Percentiles rank a stretch among this genome's conserved stretches.
phyloP scores from a whole-genome alignment of 345 rosid species.

The Sapria himalayana region DNA sequence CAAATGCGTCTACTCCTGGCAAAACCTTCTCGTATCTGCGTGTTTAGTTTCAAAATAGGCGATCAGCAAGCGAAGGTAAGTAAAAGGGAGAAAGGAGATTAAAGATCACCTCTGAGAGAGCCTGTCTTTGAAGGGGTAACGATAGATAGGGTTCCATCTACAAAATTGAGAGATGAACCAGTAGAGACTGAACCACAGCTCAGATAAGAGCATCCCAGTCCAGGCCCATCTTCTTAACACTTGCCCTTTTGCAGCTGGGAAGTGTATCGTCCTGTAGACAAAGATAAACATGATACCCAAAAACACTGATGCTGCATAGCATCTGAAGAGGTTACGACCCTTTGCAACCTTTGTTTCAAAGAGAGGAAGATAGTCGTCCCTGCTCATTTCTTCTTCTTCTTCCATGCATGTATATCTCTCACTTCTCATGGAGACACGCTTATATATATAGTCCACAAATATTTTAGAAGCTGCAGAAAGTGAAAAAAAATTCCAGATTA shows the following conservation, averaged over 20 bases:
- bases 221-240: constrained; percentile 14
- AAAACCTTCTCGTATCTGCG: constrained; percentile 17
- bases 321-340: constrained; percentile 10
- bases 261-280: constrained; percentile 13
- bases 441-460: no score
- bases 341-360: constrained; percentile 18
- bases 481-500: not conserved
- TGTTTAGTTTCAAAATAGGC: no score
- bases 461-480: no score
- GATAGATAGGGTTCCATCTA: constrained; percentile 21
- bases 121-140: constrained; percentile 15
- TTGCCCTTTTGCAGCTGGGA: constrained; percentile 11
- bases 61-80: not conserved
- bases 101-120: constrained; percentile 16
- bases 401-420: not conserved
- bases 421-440: no score
- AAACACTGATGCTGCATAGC: constrained; percentile 14
- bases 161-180: constrained; percentile 29
- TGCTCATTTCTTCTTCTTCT: constrained; percentile 7
- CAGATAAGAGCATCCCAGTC: constrained; percentile 22
- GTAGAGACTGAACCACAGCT: constrained; percentile 25
- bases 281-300: constrained; percentile 13
- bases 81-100: not conserved
- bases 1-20: constrained; percentile 28
- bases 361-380: constrained; percentile 8